phyloP scores from a whole-genome alignment of 148 eudicot genomes.

The Rhododendron henanense region DNA sequence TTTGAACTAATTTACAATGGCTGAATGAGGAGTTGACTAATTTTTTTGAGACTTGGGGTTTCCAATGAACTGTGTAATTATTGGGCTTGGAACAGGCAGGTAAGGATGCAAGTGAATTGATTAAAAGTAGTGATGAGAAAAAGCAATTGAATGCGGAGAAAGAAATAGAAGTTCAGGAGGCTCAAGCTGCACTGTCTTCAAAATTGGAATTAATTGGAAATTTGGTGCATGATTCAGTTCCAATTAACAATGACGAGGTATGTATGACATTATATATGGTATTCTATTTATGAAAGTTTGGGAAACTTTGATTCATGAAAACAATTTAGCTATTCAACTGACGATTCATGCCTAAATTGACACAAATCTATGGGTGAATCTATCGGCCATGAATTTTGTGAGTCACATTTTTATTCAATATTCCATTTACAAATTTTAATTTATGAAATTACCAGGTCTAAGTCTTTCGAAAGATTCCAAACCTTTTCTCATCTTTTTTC shows the following conservation, averaged over 20 bases:
- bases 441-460: background rate
- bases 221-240: constrained; percentile 92
- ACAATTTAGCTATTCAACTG: background rate
- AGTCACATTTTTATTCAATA: background rate
- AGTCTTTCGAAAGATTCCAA: background rate
- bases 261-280: background rate
- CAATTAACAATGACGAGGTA: constrained; percentile 81
- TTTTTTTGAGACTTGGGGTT: background rate
- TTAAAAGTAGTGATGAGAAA: constrained; percentile 61
- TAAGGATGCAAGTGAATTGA: constrained; percentile 60
- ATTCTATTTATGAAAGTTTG: background rate
- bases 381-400: background rate
- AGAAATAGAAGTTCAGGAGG: constrained; percentile 72
- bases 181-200: constrained; percentile 45
- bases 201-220: constrained; percentile 71
- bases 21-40: background rate
- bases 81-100: constrained; percentile 40
- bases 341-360: background rate
- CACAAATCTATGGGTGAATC: background rate
- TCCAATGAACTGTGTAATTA: background rate
- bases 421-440: background rate
- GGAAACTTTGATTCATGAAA: background rate
- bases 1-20: background rate
- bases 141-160: constrained; percentile 42
- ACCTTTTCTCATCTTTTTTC: background rate